Evolutionary conservation across 2,329 filamentous ascomycete genomes (phyloP).

Genomic region (Basipetospora chlamydospora): DNA sequence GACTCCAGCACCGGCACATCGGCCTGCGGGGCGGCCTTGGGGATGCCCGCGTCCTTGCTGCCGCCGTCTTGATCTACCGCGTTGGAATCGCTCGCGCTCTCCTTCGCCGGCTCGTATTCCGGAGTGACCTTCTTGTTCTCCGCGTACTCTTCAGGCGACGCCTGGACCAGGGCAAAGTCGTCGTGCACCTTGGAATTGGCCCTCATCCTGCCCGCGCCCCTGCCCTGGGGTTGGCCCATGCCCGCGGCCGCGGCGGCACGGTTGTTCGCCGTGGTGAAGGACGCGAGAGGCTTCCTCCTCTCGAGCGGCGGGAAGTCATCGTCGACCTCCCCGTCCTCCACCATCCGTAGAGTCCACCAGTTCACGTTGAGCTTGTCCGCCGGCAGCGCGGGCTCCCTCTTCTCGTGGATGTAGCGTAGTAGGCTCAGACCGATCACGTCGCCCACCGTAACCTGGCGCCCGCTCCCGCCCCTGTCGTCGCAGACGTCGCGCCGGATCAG

Average conservation of each 20-base stretch:
- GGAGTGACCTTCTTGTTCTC: slow-evolving; percentile 58
- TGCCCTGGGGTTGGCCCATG: slow-evolving; percentile 38
- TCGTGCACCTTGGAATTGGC: slow-evolving; percentile 66
- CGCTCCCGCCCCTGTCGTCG: slow-evolving; percentile 43
- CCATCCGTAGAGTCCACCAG: slow-evolving; percentile 71
- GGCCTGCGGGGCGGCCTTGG: slow-evolving; percentile 29
- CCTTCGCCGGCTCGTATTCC: slow-evolving; percentile 42
- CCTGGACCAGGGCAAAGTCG: slow-evolving; percentile 67
- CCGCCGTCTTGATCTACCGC: slow-evolving; percentile 13
- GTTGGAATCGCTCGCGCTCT: slow-evolving; percentile 13
- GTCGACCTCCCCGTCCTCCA: slow-evolving; percentile 72
- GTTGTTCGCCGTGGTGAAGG: slow-evolving; percentile 73
- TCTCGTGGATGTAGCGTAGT: slow-evolving; percentile 66
- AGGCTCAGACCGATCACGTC: slow-evolving; percentile 72
- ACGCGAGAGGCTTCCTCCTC: slow-evolving; percentile 56
- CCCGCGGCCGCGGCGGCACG: slow-evolving; percentile 22
- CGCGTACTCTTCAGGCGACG: slow-evolving; percentile 50
- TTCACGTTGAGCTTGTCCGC: slow-evolving; percentile 61
- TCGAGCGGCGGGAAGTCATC: slow-evolving; percentile 72
- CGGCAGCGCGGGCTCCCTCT: slow-evolving; percentile 51
- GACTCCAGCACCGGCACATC: slow-evolving; percentile 7
- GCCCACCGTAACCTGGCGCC: slow-evolving; percentile 54
- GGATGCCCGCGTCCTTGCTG: slow-evolving; percentile 12
- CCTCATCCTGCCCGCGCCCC: slow-evolving; percentile 41
- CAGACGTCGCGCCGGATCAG: slow-evolving; percentile 56